Evolutionary conservation across 1,284 basidiomycete species (phyloP).

Genomic region (Irpex sp.): DNA sequence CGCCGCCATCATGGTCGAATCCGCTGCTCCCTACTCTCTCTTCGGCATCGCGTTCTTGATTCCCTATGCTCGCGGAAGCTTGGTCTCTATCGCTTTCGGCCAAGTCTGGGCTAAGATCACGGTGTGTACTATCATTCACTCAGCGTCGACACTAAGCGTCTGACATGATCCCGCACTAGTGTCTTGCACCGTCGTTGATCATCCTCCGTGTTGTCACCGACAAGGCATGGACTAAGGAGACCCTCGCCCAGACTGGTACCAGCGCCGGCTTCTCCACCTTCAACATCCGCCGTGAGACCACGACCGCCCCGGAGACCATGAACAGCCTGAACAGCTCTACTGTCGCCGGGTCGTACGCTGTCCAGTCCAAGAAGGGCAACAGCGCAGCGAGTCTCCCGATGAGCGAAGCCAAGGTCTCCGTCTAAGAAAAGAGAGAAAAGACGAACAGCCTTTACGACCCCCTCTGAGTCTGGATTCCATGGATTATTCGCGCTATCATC

Average conservation of each 20-base stretch:
- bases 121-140: slow-evolving; percentile 5
- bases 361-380: neutral
- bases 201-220: slow-evolving; percentile 16
- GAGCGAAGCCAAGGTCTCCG: neutral
- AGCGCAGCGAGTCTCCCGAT: neutral
- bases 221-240: slow-evolving; percentile 13
- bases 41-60: slow-evolving; percentile 16
- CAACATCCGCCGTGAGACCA: neutral
- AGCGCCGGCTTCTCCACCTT: neutral
- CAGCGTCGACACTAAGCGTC: neutral
- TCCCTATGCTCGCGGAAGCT: slow-evolving; percentile 13
- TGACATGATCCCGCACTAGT: slow-evolving; percentile 8
- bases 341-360: neutral
- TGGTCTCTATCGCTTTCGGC: slow-evolving; percentile 11
- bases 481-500: neutral
- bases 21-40: slow-evolving; percentile 16
- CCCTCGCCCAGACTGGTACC: neutral
- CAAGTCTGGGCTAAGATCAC: slow-evolving; percentile 17
- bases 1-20: slow-evolving; percentile 19
- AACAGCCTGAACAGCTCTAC: neutral
- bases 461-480: neutral
- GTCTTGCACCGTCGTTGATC: slow-evolving; percentile 20
- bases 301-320: neutral
- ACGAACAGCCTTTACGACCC: neutral
- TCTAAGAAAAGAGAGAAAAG: neutral